These are phyloP conservation scores for Fraxinus quadrangulata DNA, from an alignment of 257 asterid species.

Conservation along the genomic window DNA sequence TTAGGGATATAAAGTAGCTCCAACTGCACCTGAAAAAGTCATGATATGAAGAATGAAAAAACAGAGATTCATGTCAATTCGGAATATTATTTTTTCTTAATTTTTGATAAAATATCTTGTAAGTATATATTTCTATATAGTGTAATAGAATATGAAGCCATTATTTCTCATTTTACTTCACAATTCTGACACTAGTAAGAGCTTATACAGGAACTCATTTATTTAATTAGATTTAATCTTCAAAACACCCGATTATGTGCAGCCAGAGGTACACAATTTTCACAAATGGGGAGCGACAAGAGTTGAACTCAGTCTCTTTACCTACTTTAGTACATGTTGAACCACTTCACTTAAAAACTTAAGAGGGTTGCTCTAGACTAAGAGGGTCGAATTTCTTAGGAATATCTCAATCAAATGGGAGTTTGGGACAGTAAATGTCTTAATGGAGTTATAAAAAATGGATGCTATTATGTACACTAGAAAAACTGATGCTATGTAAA, in stretches of 20 bases:
- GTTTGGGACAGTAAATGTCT: not conserved
- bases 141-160: not conserved
- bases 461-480: not conserved
- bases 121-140: not conserved
- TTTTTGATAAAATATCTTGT: not conserved
- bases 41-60: conserved; percentile 16
- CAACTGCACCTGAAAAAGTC: conserved; percentile 67
- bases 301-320: not conserved
- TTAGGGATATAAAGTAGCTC: conserved; percentile 76
- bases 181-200: no score
- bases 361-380: not conserved
- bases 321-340: not conserved
- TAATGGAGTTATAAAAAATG: not conserved
- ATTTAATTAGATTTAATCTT: not conserved
- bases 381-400: not conserved
- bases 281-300: not conserved
- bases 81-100: not conserved
- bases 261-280: not conserved
- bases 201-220: not conserved
- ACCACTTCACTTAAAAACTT: not conserved
- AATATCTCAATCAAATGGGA: conserved; percentile 1
- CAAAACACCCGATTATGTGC: not conserved
- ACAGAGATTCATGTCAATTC: not conserved
- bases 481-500: not conserved
- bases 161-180: not conserved